These are phyloP conservation scores for Alternaria brassicae DNA, from an alignment of 2,329 filamentous ascomycete species.

Conservation along the genomic window DNA sequence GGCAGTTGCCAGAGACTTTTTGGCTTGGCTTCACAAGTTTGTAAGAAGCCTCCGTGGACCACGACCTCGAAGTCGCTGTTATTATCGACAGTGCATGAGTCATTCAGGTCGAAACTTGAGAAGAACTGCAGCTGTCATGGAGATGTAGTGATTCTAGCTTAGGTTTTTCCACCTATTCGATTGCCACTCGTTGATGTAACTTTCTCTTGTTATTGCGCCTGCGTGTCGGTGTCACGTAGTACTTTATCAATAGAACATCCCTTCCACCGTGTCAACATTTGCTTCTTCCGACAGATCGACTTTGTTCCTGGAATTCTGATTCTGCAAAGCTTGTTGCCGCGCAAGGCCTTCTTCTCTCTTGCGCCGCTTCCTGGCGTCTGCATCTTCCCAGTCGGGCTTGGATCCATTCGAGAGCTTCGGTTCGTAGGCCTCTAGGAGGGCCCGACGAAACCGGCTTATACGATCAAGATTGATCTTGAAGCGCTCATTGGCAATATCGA, in stretches of 20 bases:
- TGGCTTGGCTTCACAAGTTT: neutral
- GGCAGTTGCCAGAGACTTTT: neutral
- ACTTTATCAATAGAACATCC: conserved; percentile 4
- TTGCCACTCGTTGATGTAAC: neutral
- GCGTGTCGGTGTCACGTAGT: neutral
- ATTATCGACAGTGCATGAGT: neutral
- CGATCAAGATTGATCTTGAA: conserved; percentile 73
- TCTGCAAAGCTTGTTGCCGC: conserved; percentile 53
- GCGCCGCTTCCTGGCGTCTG: conserved; percentile 47
- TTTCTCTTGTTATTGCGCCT: neutral
- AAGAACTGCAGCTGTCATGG: neutral
- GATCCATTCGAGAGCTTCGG: neutral
- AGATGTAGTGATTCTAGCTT: neutral
- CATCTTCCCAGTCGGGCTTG: conserved; percentile 52
- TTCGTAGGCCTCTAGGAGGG: conserved; percentile 53
- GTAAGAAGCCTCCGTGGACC: neutral
- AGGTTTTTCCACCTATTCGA: neutral
- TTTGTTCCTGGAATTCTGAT: neutral
- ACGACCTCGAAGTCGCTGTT: neutral
- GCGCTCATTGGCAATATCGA: conserved; percentile 75
- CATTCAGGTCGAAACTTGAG: neutral
- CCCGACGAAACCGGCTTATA: conserved; percentile 68
- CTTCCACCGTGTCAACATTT: neutral
- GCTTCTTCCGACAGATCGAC: neutral
- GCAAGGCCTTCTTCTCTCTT: conserved; percentile 58